These are phyloP conservation scores for Helianthus annuus DNA, from an alignment of 129 eudicot genomes.

Conservation along the genomic window DNA sequence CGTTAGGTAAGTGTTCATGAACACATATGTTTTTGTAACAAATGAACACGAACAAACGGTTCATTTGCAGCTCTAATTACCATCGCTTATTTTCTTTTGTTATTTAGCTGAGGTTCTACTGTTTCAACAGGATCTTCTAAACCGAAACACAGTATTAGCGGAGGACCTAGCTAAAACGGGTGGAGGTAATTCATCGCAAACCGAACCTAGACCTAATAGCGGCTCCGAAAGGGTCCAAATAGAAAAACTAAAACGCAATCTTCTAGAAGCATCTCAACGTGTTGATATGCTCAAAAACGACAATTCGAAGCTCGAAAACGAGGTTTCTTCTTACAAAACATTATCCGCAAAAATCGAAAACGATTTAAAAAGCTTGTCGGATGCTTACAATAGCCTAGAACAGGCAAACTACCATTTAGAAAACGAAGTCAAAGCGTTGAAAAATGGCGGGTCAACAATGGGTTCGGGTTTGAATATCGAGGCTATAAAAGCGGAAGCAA, in stretches of 20 bases:
- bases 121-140: slow-evolving; percentile 62
- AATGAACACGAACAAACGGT: no score
- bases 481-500: slow-evolving; percentile 69
- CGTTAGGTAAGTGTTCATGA: no score
- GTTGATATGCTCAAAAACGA: slow-evolving; percentile 59
- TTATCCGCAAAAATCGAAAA: slow-evolving; percentile 59
- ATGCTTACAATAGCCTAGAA: slow-evolving; percentile 86
- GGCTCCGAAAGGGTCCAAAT: slow-evolving; percentile 65
- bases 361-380: slow-evolving; percentile 81
- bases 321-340: slow-evolving; percentile 46
- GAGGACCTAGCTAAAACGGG: slow-evolving; percentile 69
- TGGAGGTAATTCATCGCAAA: slow-evolving; percentile 44
- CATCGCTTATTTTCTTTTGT: background rate
- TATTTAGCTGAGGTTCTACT: background rate
- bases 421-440: slow-evolving; percentile 57
- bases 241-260: slow-evolving; percentile 62
- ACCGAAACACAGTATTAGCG: slow-evolving; percentile 66
- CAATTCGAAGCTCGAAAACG: slow-evolving; percentile 55
- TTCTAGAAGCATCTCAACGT: slow-evolving; percentile 63
- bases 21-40: no score
- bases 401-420: slow-evolving; percentile 76
- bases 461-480: slow-evolving; percentile 50
- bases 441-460: slow-evolving; percentile 43
- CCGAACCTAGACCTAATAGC: slow-evolving; percentile 44
- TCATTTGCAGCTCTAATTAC: background rate